A percentile compares a stretch with the other conserved stretches of the same genome.
Evolutionary conservation across 1,284 basidiomycete genomes (phyloP).

Genomic region (Ganoderma lingzhi): DNA sequence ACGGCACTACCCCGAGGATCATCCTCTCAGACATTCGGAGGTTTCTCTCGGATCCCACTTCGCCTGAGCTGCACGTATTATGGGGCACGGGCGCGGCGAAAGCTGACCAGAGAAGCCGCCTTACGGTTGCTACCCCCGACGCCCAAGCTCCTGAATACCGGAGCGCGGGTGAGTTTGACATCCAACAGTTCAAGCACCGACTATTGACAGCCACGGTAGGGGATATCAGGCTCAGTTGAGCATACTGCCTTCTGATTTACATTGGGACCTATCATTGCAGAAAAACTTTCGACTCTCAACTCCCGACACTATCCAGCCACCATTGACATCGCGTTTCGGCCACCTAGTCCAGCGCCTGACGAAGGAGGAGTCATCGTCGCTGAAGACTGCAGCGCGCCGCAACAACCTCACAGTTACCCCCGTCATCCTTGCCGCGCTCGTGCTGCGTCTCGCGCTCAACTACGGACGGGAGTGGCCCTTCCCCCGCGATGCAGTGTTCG

Average conservation of each 20-base stretch:
- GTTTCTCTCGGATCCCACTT: not conserved
- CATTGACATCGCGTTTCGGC: not conserved
- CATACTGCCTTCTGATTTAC: not conserved
- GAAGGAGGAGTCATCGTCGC: not conserved
- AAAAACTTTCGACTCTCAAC: not conserved
- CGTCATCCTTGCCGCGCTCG: not conserved
- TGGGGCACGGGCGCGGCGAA: not conserved
- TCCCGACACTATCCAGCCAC: not conserved
- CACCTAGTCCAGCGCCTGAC: not conserved
- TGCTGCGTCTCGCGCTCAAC: not conserved
- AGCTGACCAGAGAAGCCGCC: not conserved
- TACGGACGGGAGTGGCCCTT: not conserved
- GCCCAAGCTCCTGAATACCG: not conserved
- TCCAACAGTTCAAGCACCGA: no score
- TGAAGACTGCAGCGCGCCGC: not conserved
- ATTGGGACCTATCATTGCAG: not conserved
- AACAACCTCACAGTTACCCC: not conserved
- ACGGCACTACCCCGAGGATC: not conserved
- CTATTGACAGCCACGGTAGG: no score
- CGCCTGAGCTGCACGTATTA: not conserved
- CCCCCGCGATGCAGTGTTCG: not conserved
- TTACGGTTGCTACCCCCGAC: no score
- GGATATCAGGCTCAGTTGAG: no score
- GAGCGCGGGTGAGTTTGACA: no score
- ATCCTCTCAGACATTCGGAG: not conserved